Conservation (phyloP, 2,329 filamentous ascomycete species). For the Aspergillus neoniger region DNA sequence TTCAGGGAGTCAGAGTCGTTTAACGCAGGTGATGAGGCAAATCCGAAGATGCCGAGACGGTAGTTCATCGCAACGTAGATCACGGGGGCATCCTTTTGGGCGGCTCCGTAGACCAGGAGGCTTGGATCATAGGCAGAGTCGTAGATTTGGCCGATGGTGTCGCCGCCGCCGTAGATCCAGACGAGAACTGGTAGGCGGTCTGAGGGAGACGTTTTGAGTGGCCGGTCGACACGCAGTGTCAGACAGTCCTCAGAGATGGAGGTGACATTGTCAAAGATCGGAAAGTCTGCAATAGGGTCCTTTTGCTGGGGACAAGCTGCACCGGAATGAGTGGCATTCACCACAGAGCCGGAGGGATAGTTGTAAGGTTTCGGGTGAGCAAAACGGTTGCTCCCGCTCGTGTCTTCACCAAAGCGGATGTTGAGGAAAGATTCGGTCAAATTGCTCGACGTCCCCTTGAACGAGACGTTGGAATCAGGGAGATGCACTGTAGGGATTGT, state of each 20-base stretch:
- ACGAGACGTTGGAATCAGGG: not conserved
- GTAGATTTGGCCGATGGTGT: not conserved
- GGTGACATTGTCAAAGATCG: constrained; percentile 1
- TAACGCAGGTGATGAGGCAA: not conserved
- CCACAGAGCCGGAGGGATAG: not conserved
- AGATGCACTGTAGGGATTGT: not conserved
- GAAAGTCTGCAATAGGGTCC: not conserved
- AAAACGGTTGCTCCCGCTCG: not conserved
- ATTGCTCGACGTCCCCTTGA: not conserved
- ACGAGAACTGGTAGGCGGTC: constrained; percentile 1
- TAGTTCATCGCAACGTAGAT: constrained; percentile 1
- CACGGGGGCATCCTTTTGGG: not conserved
- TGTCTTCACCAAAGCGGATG: not conserved
- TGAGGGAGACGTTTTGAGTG: not conserved
- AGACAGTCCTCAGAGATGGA: not conserved
- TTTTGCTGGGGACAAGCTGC: not conserved
- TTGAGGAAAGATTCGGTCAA: not conserved
- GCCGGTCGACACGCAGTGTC: not conserved
- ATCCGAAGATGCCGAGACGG: not conserved
- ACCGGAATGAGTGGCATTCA: not conserved
- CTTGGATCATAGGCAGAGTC: not conserved
- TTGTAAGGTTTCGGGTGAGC: not conserved
- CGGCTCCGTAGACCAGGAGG: not conserved
- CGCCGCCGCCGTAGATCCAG: constrained; percentile 4
- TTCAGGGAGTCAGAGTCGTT: not conserved